A percentile compares a stretch with the other conserved stretches of the same genome.
phyloP scores from a whole-genome alignment of 2,329 filamentous ascomycete species.

The Torrubiellomyces zombiae region DNA sequence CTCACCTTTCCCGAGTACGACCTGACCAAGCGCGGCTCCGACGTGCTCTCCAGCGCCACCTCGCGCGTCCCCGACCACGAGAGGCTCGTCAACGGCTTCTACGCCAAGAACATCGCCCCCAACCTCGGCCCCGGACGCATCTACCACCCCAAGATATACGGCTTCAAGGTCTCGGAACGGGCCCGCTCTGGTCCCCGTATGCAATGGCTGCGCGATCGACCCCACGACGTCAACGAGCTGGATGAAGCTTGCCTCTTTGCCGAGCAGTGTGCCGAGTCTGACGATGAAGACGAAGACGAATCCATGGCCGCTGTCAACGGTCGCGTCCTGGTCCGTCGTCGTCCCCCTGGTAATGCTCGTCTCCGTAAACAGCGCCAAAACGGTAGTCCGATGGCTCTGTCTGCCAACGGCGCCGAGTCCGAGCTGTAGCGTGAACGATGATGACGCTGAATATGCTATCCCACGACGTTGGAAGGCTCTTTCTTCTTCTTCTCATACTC shows the following conservation, averaged over 20 bases:
- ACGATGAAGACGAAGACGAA: constrained; percentile 40
- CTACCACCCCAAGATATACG: constrained; percentile 92
- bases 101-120: constrained; percentile 72
- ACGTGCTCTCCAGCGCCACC: constrained; percentile 28
- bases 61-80: constrained; percentile 25
- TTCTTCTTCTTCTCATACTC: too few relatives aligned
- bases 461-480: constrained; percentile 1
- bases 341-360: constrained; percentile 24
- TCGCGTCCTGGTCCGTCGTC: constrained; percentile 23
- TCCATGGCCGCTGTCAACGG: constrained; percentile 27
- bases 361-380: constrained; percentile 30
- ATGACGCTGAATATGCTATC: constrained; percentile 3
- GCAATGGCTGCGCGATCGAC: constrained; percentile 87
- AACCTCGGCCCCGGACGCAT: constrained; percentile 69
- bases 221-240: constrained; percentile 61
- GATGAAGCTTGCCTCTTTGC: constrained; percentile 54
- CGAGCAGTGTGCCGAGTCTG: constrained; percentile 35
- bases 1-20: constrained; percentile 97
- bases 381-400: constrained; percentile 39
- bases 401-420: constrained; percentile 39
- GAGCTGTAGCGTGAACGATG: constrained; percentile 25
- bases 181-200: constrained; percentile 83
- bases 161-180: constrained; percentile 83
- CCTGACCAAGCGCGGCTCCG: constrained; percentile 53
- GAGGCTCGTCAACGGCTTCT: constrained; percentile 65